phyloP scores from a whole-genome alignment of 2,329 filamentous ascomycete genomes.

The Fusarium mundagurra region DNA sequence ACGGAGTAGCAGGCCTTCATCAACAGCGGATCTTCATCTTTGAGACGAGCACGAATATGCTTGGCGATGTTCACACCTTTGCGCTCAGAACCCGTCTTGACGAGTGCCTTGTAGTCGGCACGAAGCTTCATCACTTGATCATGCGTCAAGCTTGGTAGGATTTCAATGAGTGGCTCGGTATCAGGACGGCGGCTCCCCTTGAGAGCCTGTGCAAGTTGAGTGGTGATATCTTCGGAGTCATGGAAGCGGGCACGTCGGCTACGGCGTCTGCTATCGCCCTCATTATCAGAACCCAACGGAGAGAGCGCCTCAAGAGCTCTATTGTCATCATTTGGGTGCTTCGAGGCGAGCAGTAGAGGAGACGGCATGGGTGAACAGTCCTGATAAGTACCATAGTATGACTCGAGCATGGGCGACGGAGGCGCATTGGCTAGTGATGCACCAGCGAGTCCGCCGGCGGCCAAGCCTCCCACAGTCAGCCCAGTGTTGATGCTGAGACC shows the following conservation, averaged over 20 bases:
- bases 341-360: constrained; percentile 69
- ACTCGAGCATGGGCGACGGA: constrained; percentile 86
- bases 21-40: constrained; percentile 77
- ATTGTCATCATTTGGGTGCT: constrained; percentile 60
- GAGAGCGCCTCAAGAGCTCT: constrained; percentile 61
- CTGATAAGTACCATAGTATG: constrained; percentile 94
- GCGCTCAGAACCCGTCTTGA: constrained; percentile 78
- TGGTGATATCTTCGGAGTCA: constrained; percentile 82
- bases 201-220: constrained; percentile 78
- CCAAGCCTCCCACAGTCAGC: constrained; percentile 42
- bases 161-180: constrained; percentile 77
- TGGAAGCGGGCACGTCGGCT: constrained; percentile 79
- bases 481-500: constrained; percentile 60
- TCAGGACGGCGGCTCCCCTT: constrained; percentile 73
- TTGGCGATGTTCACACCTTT: constrained; percentile 87
- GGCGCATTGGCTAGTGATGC: constrained; percentile 68
- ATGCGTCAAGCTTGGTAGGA: constrained; percentile 84
- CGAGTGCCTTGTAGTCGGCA: constrained; percentile 88
- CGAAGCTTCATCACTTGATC: constrained; percentile 89
- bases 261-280: constrained; percentile 56
- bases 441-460: constrained; percentile 43
- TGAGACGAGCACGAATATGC: constrained; percentile 80
- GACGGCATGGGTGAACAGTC: constrained; percentile 95
- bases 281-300: constrained; percentile 60
- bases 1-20: constrained; percentile 94